Percentiles rank a stretch among this genome's conserved stretches.
Conservation (phyloP, 2,329 filamentous ascomycete species). For the Lachnellula willkommii region DNA sequence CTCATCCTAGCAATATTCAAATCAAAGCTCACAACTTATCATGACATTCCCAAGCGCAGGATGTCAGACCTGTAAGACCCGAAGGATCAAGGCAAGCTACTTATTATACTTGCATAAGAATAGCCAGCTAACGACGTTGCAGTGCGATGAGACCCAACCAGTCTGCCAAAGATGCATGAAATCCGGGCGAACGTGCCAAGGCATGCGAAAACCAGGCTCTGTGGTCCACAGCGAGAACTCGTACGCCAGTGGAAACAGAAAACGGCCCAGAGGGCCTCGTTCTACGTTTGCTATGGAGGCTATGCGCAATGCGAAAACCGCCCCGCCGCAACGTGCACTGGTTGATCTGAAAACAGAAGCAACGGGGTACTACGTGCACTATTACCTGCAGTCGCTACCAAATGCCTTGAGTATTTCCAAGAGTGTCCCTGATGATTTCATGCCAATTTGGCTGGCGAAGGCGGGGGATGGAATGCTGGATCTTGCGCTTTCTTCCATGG, state of each 20-base stretch:
- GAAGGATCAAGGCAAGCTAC: slow-evolving; percentile 26
- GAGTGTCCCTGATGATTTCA: slow-evolving; percentile 13
- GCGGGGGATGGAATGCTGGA: slow-evolving; percentile 21
- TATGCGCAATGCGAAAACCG: slow-evolving; percentile 4
- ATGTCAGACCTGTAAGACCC: slow-evolving; percentile 28
- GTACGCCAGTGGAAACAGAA: slow-evolving; percentile 29
- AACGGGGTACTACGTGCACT: slow-evolving; percentile 25
- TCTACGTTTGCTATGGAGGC: slow-evolving; percentile 10
- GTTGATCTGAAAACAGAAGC: slow-evolving; percentile 26
- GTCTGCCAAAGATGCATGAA: slow-evolving; percentile 25
- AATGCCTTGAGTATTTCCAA: slow-evolving; percentile 13
- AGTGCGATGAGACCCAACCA: slow-evolving; percentile 24
- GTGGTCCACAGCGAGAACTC: slow-evolving; percentile 25
- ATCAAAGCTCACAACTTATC: background rate
- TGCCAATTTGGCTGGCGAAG: slow-evolving; percentile 3
- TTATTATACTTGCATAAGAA: background rate
- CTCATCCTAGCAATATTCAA: too few relatives aligned
- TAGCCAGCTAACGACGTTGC: background rate
- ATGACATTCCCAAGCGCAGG: slow-evolving; percentile 16
- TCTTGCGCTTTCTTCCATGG: slow-evolving; percentile 28
- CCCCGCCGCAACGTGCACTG: slow-evolving; percentile 3
- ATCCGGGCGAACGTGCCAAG: slow-evolving; percentile 23
- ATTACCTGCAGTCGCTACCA: slow-evolving; percentile 19
- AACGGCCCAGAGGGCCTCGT: slow-evolving; percentile 32
- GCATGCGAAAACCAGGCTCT: slow-evolving; percentile 6